Evolutionary conservation across 768 basidiomycete species (phyloP), one percentile per base, ranked within the genome.

Genomic region (Boletus sp.): DNA sequence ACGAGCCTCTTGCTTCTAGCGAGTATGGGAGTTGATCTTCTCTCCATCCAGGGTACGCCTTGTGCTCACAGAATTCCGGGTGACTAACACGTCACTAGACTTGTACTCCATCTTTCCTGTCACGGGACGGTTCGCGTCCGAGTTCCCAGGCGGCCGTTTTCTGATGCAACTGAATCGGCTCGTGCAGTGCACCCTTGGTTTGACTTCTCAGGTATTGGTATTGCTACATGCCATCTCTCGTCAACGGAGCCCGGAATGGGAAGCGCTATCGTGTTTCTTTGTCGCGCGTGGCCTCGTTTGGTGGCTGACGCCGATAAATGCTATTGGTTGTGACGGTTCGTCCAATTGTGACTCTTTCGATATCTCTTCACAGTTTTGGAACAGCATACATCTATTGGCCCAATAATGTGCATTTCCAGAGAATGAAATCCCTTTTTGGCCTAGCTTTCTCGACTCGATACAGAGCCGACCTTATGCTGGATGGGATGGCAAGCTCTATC

Each of bases 381-480:
- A 35, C 42, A 77, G 77, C 72, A 2, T 80, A 73, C 56, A 63
- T 74, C 3, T 77, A 75, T 51, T 76, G 72, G 70, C 71, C 74
- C 1, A 64, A 64, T 4, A 72, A 77, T 53, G 7, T 21, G 0
- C 56, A 68, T 49, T 81, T 74, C 54, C 64, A 72, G 50, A 67
- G 70, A n/a, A 68, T 79, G 46, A 67, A 70, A 27, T 51, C 67
- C 13, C 68, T 79, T 13, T 75, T 75, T 53, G 61, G 64, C 1
- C 68, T 76, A n/a, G 62, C 74, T 1, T 80, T 79, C 46, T 69
- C 70, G 32, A 50, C 55, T 1, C 55, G 65, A 13, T 75, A 74
- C 53, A 68, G 74, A 32, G 55, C 67, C 13, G 68, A 71, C 19
- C 44, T 80, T 7, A 50, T 69, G 13, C 71, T 75, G 29, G 78